Evolutionary conservation across 2,329 filamentous ascomycete species (phyloP).

Genomic region (Metarhizium rileyi): DNA sequence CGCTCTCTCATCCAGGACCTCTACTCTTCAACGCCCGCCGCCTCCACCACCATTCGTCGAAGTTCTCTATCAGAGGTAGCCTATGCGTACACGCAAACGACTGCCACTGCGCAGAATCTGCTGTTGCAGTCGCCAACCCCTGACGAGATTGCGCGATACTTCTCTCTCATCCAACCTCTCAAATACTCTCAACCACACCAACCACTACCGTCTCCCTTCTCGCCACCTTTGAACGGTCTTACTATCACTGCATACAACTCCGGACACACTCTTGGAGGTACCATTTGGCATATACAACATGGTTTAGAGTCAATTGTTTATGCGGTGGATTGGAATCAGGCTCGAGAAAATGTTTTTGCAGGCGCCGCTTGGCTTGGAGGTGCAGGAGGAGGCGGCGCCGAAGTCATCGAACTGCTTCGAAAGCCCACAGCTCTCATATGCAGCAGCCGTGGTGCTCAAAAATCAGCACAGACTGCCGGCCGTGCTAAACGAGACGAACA

Average conservation of each 20-base stretch:
- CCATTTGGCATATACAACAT: constrained; percentile 98
- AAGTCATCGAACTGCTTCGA: constrained; percentile 86
- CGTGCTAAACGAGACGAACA: constrained; percentile 77
- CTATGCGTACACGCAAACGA: constrained; percentile 43
- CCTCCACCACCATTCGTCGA: constrained; percentile 70
- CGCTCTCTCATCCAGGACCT: constrained; percentile 85
- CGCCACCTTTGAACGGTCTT: constrained; percentile 78
- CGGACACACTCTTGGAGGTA: constrained; percentile 89
- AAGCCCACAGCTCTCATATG: constrained; percentile 92
- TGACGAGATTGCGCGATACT: constrained; percentile 88
- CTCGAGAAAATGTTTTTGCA: constrained; percentile 87
- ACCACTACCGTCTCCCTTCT: constrained; percentile 76
- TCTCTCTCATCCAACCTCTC: constrained; percentile 78
- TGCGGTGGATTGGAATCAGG: constrained; percentile 96
- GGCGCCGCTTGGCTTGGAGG: constrained; percentile 91
- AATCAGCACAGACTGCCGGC: constrained; percentile 59
- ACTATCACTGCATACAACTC: constrained; percentile 96
- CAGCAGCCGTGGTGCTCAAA: constrained; percentile 72
- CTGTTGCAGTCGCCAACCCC: constrained; percentile 61
- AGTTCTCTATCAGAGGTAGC: constrained; percentile 58
- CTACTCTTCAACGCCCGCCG: constrained; percentile 82
- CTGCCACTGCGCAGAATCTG: constrained; percentile 42
- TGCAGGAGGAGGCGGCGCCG: constrained; percentile 67
- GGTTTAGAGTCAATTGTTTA: constrained; percentile 95
- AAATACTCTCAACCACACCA: constrained; percentile 97